Base-by-base conservation (phyloP, 331 rosid genomes). In the Rhamnella rubrinervis region DNA sequence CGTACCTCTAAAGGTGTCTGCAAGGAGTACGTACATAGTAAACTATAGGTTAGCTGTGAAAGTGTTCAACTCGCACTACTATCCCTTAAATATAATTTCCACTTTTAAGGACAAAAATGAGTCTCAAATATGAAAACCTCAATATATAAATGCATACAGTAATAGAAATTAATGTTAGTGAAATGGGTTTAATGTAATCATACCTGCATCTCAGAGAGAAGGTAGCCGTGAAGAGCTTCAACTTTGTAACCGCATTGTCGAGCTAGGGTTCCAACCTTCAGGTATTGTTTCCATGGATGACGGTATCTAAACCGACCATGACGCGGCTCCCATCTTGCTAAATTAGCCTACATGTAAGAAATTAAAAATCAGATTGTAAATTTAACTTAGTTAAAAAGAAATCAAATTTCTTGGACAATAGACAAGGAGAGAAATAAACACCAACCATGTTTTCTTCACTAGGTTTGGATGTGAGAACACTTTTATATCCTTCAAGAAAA, bases 251-350 rank as follows among this genome's bases (percentile, higher is more conserved):
- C 92, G 75, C 87, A 86, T 72, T 81, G 80, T 39, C 86, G 86
- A 58, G 85, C 46, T 37, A 84, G 79, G 9, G 69, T 44, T 38
- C 96, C 98, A 15, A 86, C 76, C 73, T 83, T 71, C 12, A 89
- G 82, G 74, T 92, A 92, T 8, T 84, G 84, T 35, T 77, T 70
- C 98, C 98, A 92, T 53, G 96, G 98, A 71, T 92, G 95, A 71
- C 82, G 85, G 72, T 85, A 89, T 70, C 63, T 77, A 63, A 87
- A 87, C 66, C 73, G 71, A 7, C 98, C 95, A 71, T 92, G 95
- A 41, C 86, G 53, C 0, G 98, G 98, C 78, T 92, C 98, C 98
- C 98, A 89, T 62, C 78, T 78, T 64, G 98, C 96, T 65, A 84
- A 86, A 86, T 87, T 89, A 67, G 82, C 92, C 98, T 89, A 65